phyloP scores from a whole-genome alignment of 805 yeast species.

The Schizosaccharomyces octosporus region DNA sequence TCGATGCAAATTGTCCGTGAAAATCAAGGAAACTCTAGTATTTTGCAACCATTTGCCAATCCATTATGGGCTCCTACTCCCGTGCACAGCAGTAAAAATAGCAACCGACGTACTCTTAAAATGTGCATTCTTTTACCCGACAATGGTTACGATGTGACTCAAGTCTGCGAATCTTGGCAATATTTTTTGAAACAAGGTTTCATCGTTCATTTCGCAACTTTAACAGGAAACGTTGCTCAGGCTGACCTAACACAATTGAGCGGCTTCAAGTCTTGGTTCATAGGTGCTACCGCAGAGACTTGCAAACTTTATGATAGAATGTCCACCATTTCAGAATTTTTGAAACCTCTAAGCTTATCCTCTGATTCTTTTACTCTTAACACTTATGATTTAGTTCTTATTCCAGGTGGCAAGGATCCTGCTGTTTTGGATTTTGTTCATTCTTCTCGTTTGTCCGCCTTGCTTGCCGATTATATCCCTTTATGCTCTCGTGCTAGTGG shows the following conservation, averaged over 20 bases:
- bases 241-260: neutral
- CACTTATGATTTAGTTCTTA: neutral
- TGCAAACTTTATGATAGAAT: neutral
- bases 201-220: neutral
- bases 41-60: neutral
- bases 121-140: neutral
- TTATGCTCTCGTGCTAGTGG: neutral
- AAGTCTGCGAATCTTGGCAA: neutral
- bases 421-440: neutral
- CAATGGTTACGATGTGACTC: neutral
- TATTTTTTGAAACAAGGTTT: neutral
- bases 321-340: neutral
- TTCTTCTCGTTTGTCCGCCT: neutral
- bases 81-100: neutral
- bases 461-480: neutral
- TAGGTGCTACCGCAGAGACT: neutral
- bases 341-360: neutral
- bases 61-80: neutral
- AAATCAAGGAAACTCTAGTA: too few relatives aligned
- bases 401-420: neutral
- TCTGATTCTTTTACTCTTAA: neutral
- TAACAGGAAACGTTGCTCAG: neutral
- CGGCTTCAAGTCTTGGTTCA: neutral
- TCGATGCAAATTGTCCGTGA: constrained; percentile 1
- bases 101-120: neutral